A percentile compares a stretch with the other conserved stretches of the same genome.
phyloP scores from a whole-genome alignment of 371 early-diverging fungal species.

The Apophysomyces ossiformis region DNA sequence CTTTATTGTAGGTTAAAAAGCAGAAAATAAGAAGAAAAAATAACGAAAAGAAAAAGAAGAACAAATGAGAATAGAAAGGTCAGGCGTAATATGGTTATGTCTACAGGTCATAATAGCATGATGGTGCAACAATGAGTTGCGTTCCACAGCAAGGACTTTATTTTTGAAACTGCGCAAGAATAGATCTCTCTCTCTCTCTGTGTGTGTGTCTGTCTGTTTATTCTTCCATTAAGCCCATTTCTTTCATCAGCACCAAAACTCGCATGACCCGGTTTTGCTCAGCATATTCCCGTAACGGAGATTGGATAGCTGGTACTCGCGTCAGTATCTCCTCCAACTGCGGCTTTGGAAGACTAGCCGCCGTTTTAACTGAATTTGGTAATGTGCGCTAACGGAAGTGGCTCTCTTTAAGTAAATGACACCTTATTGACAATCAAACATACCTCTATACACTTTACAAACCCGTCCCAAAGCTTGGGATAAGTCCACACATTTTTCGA shows the following conservation, averaged over 20 bases:
- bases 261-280: slow-evolving; percentile 32
- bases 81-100: no score
- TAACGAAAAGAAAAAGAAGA: no score
- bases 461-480: slow-evolving; percentile 79
- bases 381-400: slow-evolving; percentile 45
- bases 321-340: slow-evolving; percentile 64
- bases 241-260: slow-evolving; percentile 34
- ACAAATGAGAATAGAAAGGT: no score
- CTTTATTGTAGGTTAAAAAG: not conserved
- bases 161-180: not conserved
- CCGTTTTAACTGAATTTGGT: slow-evolving; percentile 60
- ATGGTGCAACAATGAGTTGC: not conserved
- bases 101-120: not conserved
- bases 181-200: no score
- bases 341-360: slow-evolving; percentile 60
- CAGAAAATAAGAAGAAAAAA: no score
- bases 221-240: slow-evolving; percentile 34
- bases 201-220: slow-evolving; percentile 1
- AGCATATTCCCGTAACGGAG: slow-evolving; percentile 50
- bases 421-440: not conserved
- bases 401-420: not conserved
- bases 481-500: slow-evolving; percentile 72
- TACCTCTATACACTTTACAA: slow-evolving; percentile 68
- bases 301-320: slow-evolving; percentile 54
- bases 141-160: not conserved